A percentile compares a stretch with the other conserved stretches of the same genome.
These are phyloP conservation scores for Claviceps purpurea DNA, from an alignment of 2,329 filamentous ascomycete species.

Conservation along the genomic window DNA sequence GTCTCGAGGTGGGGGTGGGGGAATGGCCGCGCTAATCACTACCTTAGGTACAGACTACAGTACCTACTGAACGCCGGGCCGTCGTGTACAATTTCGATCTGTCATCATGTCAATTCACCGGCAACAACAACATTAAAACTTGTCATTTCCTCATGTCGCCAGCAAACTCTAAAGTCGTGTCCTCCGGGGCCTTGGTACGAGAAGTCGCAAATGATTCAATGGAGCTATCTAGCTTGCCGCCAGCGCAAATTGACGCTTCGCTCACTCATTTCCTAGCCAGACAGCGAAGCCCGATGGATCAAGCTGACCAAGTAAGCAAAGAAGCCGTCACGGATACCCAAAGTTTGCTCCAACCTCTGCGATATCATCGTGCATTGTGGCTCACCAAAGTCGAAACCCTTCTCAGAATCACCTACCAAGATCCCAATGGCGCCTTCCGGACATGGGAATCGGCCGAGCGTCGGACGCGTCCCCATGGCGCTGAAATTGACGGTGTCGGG, in stretches of 20 bases:
- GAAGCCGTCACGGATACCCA: too few species aligned
- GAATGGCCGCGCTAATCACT: too few species aligned
- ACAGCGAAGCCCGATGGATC: slow-evolving; percentile 44
- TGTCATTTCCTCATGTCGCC: slow-evolving; percentile 23
- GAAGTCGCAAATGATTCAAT: neutral
- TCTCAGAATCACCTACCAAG: slow-evolving; percentile 46
- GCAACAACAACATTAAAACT: neutral
- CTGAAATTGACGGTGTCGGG: slow-evolving; percentile 58
- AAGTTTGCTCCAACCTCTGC: neutral
- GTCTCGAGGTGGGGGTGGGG: too few species aligned
- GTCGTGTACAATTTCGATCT: too few species aligned
- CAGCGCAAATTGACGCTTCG: neutral
- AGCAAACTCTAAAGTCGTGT: slow-evolving; percentile 28
- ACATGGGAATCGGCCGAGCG: slow-evolving; percentile 64
- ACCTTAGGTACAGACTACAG: too few species aligned
- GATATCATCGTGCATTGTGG: neutral
- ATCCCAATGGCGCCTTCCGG: slow-evolving; percentile 43
- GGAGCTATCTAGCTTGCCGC: neutral
- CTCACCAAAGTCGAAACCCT: neutral
- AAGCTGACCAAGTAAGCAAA: slow-evolving; percentile 40
- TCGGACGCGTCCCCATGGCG: slow-evolving; percentile 47
- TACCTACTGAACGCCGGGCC: too few species aligned
- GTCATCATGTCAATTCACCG: too few species aligned
- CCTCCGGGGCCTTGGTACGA: slow-evolving; percentile 31
- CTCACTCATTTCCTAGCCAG: slow-evolving; percentile 20